Percentiles rank a stretch among this genome's conserved stretches.
phyloP scores from a whole-genome alignment of 441 rosid genomes.

The Gossypium aridum region DNA sequence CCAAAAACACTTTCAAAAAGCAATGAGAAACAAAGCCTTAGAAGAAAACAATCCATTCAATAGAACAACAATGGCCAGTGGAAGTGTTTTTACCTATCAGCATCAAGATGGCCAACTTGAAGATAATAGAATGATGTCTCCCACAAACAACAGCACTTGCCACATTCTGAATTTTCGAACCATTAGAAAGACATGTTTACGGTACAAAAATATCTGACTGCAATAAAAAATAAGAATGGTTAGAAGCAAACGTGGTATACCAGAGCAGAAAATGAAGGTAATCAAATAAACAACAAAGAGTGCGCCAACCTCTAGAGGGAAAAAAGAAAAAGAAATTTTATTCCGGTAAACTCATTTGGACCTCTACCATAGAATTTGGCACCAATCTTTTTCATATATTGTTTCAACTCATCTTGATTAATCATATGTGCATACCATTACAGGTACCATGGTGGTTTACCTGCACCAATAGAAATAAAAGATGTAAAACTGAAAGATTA shows the following conservation, averaged over 20 bases:
- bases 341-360: conserved; percentile 1
- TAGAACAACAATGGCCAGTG: background rate
- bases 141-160: background rate
- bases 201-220: conserved; percentile 22
- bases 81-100: conserved; percentile 14
- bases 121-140: background rate
- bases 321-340: background rate
- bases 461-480: conserved; percentile 14
- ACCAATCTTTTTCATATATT: conserved; percentile 14
- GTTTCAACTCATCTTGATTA: conserved; percentile 21
- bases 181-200: background rate
- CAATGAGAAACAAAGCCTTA: no score
- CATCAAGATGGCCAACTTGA: conserved; percentile 7
- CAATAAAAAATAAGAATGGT: conserved; percentile 1
- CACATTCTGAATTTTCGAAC: background rate
- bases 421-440: conserved; percentile 7
- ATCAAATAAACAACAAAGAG: no score
- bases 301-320: conserved; percentile 18
- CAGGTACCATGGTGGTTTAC: conserved; percentile 15
- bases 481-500: background rate
- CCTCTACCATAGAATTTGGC: background rate
- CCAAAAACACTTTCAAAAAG: no score
- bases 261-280: background rate
- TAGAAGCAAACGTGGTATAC: background rate
- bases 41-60: background rate